Percentiles rank a stretch among this genome's conserved stretches.
phyloP scores from a whole-genome alignment of 176 grass and related monocot genomes.

The Microstegium vimineum region DNA sequence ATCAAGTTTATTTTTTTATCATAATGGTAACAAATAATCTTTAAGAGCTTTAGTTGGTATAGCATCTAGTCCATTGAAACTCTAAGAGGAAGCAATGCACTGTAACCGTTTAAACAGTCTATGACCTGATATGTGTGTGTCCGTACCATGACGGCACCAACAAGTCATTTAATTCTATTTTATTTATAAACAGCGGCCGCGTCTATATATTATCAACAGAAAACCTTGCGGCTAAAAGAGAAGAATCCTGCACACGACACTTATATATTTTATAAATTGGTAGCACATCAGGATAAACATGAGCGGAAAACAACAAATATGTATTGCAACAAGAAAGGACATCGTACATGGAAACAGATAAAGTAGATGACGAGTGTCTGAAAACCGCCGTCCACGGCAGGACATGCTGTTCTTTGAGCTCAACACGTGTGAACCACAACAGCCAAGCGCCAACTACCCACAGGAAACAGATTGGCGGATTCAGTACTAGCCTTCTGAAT shows the following conservation, averaged over 20 bases:
- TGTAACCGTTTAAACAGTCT: neutral
- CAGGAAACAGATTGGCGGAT: conserved; percentile 13
- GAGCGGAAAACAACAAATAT: neutral
- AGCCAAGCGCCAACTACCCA: conserved; percentile 28
- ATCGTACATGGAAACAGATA: conserved; percentile 17
- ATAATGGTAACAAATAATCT: neutral
- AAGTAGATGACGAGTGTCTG: conserved; percentile 14
- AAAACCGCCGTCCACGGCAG: neutral
- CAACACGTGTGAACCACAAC: conserved; percentile 30
- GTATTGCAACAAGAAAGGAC: neutral
- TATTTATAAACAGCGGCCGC: neutral
- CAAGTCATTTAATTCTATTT: neutral
- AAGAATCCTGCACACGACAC: neutral
- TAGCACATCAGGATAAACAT: conserved; percentile 5
- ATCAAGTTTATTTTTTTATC: neutral
- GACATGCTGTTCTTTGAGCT: neutral
- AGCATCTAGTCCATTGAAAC: neutral
- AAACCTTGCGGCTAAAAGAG: neutral
- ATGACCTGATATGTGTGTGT: neutral
- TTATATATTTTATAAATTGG: conserved; percentile 5
- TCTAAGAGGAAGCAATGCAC: neutral
- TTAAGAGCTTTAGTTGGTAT: neutral
- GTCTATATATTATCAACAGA: neutral
- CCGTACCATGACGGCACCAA: neutral
- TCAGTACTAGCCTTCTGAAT: neutral